Percentiles rank a stretch among this genome's conserved stretches.
Evolutionary conservation across 2,329 filamentous ascomycete species (phyloP).

Genomic region (Ascochyta clinopodiicola): DNA sequence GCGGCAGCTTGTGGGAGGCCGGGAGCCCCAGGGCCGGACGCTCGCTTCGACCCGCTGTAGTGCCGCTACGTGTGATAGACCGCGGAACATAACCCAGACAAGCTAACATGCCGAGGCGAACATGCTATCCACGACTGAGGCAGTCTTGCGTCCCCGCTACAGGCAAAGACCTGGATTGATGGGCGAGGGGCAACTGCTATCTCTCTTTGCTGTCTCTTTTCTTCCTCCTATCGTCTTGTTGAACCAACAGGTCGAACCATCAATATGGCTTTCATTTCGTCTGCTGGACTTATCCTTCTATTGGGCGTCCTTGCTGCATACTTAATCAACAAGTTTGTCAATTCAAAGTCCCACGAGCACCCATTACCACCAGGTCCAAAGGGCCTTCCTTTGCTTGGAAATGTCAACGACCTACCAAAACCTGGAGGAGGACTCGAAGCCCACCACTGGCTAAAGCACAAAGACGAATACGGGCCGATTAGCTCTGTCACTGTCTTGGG

Average conservation of each 20-base stretch:
- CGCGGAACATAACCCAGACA: constrained; percentile 7
- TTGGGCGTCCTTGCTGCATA: constrained; percentile 20
- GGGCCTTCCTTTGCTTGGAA: constrained; percentile 57
- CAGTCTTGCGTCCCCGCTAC: constrained; percentile 2
- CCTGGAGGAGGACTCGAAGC: constrained; percentile 46
- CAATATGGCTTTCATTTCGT: constrained; percentile 14
- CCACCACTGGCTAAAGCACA: constrained; percentile 54
- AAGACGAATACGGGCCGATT: constrained; percentile 45
- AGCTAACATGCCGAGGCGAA: constrained; percentile 10
- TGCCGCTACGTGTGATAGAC: constrained; percentile 1
- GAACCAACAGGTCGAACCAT: background rate
- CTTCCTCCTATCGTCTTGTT: background rate
- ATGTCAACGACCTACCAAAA: constrained; percentile 57
- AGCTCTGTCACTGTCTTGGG: constrained; percentile 40
- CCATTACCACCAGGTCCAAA: constrained; percentile 60
- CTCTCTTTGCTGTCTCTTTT: background rate
- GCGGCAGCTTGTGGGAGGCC: constrained; percentile 3
- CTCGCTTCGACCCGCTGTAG: constrained; percentile 15
- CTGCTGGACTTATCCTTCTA: constrained; percentile 30
- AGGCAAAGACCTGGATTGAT: constrained; percentile 3
- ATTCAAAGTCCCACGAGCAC: constrained; percentile 14
- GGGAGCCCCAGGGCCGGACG: background rate
- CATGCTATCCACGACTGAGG: constrained; percentile 6
- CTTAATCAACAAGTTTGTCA: constrained; percentile 16
- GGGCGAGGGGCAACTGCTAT: background rate